phyloP scores from a whole-genome alignment of 768 basidiomycete species.

The Russula sp. region DNA sequence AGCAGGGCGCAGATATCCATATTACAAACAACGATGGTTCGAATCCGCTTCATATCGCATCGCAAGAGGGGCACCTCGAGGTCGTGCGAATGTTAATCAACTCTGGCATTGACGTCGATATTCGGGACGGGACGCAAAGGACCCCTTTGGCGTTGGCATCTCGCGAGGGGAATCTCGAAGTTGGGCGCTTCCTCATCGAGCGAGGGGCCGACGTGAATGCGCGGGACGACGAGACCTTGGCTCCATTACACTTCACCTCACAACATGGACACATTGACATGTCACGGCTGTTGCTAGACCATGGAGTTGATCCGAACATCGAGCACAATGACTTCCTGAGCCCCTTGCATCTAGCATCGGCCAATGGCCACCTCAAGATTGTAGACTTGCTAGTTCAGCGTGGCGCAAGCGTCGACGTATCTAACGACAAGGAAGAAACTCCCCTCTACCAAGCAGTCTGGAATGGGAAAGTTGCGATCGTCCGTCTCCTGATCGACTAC shows the following conservation, averaged over 20 bases:
- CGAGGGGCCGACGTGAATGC: neutral
- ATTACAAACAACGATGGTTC: too few relatives aligned
- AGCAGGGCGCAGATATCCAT: too few relatives aligned
- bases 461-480: neutral
- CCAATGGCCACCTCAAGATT: neutral
- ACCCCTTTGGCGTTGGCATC: too few relatives aligned
- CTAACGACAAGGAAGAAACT: neutral
- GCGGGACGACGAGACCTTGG: neutral
- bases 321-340: neutral
- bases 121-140: too few relatives aligned
- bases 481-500: constrained; percentile 1
- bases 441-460: neutral
- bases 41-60: too few relatives aligned
- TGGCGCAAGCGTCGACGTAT: neutral
- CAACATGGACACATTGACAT: neutral
- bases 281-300: neutral
- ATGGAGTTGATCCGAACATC: neutral
- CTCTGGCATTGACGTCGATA: too few relatives aligned
- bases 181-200: neutral
- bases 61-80: too few relatives aligned
- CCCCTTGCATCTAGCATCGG: neutral
- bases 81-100: too few relatives aligned
- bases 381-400: neutral
- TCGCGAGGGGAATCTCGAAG: neutral
- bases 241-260: neutral